Conservation (phyloP, 768 basidiomycete genomes). For the Russula compacta region DNA sequence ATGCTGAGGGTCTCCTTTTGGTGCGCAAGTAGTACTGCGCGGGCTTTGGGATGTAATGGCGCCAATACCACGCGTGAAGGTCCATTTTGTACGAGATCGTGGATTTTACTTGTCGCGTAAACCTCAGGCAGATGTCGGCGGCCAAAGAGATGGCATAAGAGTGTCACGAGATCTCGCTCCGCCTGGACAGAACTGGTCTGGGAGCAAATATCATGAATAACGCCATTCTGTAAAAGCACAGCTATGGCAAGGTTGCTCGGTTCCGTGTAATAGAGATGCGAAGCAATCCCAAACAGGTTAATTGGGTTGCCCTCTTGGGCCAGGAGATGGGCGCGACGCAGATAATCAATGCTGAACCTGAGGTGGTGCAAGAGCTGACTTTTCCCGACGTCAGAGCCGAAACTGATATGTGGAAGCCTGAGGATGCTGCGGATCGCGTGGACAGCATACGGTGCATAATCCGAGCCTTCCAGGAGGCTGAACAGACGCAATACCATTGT, state of each 20-base stretch:
- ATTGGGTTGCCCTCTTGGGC: slow-evolving; percentile 46
- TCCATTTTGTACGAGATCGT: slow-evolving; percentile 33
- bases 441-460: slow-evolving; percentile 38
- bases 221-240: slow-evolving; percentile 45
- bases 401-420: slow-evolving; percentile 48
- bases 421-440: slow-evolving; percentile 45
- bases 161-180: slow-evolving; percentile 40
- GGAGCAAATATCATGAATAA: slow-evolving; percentile 48
- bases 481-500: slow-evolving; percentile 58
- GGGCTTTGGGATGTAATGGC: slow-evolving; percentile 34
- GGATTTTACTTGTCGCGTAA: slow-evolving; percentile 31
- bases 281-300: slow-evolving; percentile 45
- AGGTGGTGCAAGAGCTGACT: slow-evolving; percentile 56
- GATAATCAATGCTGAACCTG: slow-evolving; percentile 63
- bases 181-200: slow-evolving; percentile 33
- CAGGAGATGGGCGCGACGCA: slow-evolving; percentile 48
- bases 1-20: slow-evolving; percentile 41
- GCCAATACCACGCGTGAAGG: slow-evolving; percentile 53
- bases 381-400: slow-evolving; percentile 44
- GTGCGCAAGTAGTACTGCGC: slow-evolving; percentile 36
- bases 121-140: slow-evolving; percentile 44
- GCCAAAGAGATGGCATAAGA: slow-evolving; percentile 60
- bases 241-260: slow-evolving; percentile 64
- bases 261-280: slow-evolving; percentile 56
- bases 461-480: slow-evolving; percentile 55